These are phyloP conservation scores for Lipomyces orientalis DNA, from an alignment of 805 yeast genomes.

Conservation along the genomic window DNA sequence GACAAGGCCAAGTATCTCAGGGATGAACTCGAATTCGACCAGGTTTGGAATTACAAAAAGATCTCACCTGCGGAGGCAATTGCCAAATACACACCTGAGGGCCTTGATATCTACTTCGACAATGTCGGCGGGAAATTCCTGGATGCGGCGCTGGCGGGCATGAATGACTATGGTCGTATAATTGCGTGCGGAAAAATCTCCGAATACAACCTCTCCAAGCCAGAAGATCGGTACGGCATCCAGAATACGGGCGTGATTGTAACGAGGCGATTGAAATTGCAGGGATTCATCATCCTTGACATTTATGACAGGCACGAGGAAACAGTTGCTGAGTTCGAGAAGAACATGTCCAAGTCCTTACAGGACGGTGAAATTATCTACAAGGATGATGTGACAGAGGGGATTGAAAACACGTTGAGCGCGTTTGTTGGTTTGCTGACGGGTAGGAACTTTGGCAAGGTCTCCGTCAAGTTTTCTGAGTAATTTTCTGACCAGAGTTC, in stretches of 20 bases:
- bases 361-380: slow-evolving; percentile 27
- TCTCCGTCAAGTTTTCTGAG: slow-evolving; percentile 29
- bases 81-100: slow-evolving; percentile 52
- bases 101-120: slow-evolving; percentile 62
- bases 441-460: slow-evolving; percentile 39
- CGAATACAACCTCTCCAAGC: slow-evolving; percentile 55
- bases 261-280: slow-evolving; percentile 56
- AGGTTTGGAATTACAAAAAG: slow-evolving; percentile 58
- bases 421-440: slow-evolving; percentile 34
- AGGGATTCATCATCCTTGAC: slow-evolving; percentile 62
- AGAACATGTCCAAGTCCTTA: slow-evolving; percentile 15
- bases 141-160: slow-evolving; percentile 51
- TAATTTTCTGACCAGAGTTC: background rate
- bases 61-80: slow-evolving; percentile 48
- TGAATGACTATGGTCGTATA: slow-evolving; percentile 49
- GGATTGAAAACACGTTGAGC: slow-evolving; percentile 32
- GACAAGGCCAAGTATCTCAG: slow-evolving; percentile 62
- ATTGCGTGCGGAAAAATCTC: slow-evolving; percentile 70
- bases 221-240: slow-evolving; percentile 45
- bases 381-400: slow-evolving; percentile 33
- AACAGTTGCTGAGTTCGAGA: slow-evolving; percentile 40
- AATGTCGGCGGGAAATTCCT: slow-evolving; percentile 68
- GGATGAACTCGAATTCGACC: slow-evolving; percentile 58
- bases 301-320: slow-evolving; percentile 39
- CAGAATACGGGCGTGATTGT: slow-evolving; percentile 53